Percentiles rank a stretch among this genome's conserved stretches.
Conservation (phyloP, 2,329 filamentous ascomycete genomes). For the Trichoderma arundinaceum region DNA sequence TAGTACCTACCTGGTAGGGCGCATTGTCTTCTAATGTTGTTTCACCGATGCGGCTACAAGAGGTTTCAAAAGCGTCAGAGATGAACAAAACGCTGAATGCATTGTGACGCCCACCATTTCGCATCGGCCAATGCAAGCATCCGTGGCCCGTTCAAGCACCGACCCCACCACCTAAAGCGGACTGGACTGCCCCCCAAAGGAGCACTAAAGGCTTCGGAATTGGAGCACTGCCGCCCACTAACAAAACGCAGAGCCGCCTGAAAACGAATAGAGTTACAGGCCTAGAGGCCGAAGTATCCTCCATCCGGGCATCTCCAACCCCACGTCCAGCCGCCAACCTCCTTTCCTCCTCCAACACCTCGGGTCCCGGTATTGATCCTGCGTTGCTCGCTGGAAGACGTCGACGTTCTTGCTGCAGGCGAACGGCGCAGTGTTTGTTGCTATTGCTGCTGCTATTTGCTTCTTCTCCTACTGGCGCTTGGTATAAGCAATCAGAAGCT, state of each 20-base stretch:
- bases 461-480: neutral
- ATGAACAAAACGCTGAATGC: neutral
- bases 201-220: constrained; percentile 9
- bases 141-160: neutral
- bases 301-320: too few relatives aligned
- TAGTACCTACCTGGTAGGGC: neutral
- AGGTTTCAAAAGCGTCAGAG: constrained; percentile 4
- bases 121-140: constrained; percentile 8
- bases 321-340: too few relatives aligned
- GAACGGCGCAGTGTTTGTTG: too few relatives aligned
- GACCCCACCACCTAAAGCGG: constrained; percentile 15
- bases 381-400: neutral
- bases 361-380: too few relatives aligned
- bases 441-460: neutral
- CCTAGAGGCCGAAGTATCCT: neutral
- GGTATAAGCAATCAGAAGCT: neutral
- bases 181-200: neutral
- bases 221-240: constrained; percentile 10
- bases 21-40: neutral
- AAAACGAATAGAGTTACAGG: constrained; percentile 23
- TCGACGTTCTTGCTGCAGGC: too few relatives aligned
- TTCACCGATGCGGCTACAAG: neutral
- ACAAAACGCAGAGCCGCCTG: constrained; percentile 3
- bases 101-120: neutral
- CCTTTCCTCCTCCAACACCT: neutral